phyloP scores from a whole-genome alignment of 371 early-diverging fungal genomes.

The Lichtheimia ramosa region DNA sequence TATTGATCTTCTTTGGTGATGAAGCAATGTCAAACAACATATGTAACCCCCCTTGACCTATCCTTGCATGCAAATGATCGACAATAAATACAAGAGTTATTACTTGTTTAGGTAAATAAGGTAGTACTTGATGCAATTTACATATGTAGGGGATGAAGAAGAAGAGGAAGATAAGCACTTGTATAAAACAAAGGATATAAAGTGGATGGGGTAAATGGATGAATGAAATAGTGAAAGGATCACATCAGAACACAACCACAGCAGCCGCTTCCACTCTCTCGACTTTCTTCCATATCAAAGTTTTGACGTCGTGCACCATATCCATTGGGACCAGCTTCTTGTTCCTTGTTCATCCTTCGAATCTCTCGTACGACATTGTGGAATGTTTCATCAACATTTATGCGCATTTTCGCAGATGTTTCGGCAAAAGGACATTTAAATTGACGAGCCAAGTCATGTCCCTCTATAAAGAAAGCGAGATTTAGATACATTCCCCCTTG shows the following conservation, averaged over 20 bases:
- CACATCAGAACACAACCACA: slow-evolving; percentile 28
- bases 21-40: too few species aligned
- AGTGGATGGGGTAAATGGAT: background rate
- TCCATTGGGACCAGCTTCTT: slow-evolving; percentile 14
- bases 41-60: too few species aligned
- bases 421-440: slow-evolving; percentile 83
- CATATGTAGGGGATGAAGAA: too few species aligned
- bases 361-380: slow-evolving; percentile 85
- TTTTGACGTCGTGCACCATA: slow-evolving; percentile 6
- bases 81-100: too few species aligned
- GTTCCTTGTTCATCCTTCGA: slow-evolving; percentile 68
- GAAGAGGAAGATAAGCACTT: too few species aligned
- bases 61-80: too few species aligned
- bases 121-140: too few species aligned
- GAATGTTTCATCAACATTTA: slow-evolving; percentile 92
- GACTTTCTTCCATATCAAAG: slow-evolving; percentile 4
- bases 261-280: slow-evolving; percentile 10
- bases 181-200: slow-evolving; percentile 1
- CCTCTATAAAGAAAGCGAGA: slow-evolving; percentile 52
- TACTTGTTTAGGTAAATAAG: too few species aligned
- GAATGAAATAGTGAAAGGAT: background rate
- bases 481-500: background rate
- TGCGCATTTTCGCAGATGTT: slow-evolving; percentile 84
- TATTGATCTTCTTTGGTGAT: too few species aligned
- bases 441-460: slow-evolving; percentile 72